Base-by-base conservation (phyloP, 306 rosid species). In the Lathyrus oleraceus region DNA sequence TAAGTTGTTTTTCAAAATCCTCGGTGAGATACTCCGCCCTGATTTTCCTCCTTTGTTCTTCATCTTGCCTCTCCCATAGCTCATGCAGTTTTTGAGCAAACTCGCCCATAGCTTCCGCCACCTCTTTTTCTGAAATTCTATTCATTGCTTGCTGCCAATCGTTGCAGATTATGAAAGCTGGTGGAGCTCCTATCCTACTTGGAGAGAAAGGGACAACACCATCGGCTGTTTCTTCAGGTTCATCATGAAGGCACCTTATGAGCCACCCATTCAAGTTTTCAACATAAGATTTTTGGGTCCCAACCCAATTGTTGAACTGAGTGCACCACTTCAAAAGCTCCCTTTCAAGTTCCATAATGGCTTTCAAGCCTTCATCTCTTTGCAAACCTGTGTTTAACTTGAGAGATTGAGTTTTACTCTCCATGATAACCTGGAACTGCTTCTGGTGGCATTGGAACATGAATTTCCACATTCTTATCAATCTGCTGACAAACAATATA, bases 81-180 rank as follows among this genome's bases (percentile, higher is more conserved):
- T 87, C 87, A 45, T 83, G 96, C 27, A 95, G 79, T 74, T 83
- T 87, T 48, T 80, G 77, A 10, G 97, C 99, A 61, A 95, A 95
- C 65, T 77, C 92, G 39, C 72, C 80, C 90, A 95, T 87, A 25
- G 92, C 88, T 25, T 75, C 87, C 8, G 89, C 85, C 66, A 95
- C 97, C 49, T 80, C 82, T 44, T 77, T 79, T 85, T 91, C 91
- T 14, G 96, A 91, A 58, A 91, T 86, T 79, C 85, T 84, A 45
- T 39, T 79, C 97, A 89, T 91, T 75, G 97, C 99, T 66, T 95
- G 96, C 74, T 81, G 80, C 99, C 99, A 95, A 72, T 95, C 99
- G 4, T 89, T 86, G 80, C 97, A 89, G 52, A 91, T 85, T 56
- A 95, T 70, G 61, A 95, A 95, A 73, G 89, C 76, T 8, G 82